phyloP scores from a whole-genome alignment of 2,329 filamentous ascomycete species.

The Ramularia endophylla region DNA sequence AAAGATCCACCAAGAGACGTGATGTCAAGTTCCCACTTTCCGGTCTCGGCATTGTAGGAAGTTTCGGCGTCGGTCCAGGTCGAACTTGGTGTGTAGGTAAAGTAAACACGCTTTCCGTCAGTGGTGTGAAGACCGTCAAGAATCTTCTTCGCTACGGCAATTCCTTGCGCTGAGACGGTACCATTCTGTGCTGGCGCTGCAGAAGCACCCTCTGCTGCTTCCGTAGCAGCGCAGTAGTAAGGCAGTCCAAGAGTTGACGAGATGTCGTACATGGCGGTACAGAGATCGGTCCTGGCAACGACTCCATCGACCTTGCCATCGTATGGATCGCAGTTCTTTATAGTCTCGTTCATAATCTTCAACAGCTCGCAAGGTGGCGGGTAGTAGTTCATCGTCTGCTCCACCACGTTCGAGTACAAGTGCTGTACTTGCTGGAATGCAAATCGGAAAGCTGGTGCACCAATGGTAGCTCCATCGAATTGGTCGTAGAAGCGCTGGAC shows the following conservation, averaged over 20 bases:
- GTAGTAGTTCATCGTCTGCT: constrained; percentile 34
- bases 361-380: constrained; percentile 42
- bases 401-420: constrained; percentile 35
- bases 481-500: constrained; percentile 47
- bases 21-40: constrained; percentile 23
- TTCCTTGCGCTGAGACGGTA: constrained; percentile 26
- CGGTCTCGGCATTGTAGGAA: constrained; percentile 5
- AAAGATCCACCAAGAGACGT: constrained; percentile 33
- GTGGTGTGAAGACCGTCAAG: constrained; percentile 35
- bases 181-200: constrained; percentile 24
- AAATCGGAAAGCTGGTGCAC: constrained; percentile 44
- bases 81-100: constrained; percentile 39
- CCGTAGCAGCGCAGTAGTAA: constrained; percentile 38
- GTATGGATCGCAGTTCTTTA: constrained; percentile 49
- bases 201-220: no score
- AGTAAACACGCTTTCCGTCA: no score
- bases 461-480: constrained; percentile 42
- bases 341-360: constrained; percentile 50
- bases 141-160: constrained; percentile 31
- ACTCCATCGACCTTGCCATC: constrained; percentile 52
- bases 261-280: constrained; percentile 42
- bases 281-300: constrained; percentile 44
- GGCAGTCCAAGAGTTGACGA: constrained; percentile 40
- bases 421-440: constrained; percentile 43
- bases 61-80: constrained; percentile 21